Base-by-base conservation (phyloP, 805 yeast genomes). In the Debaryomyces castellii region DNA sequence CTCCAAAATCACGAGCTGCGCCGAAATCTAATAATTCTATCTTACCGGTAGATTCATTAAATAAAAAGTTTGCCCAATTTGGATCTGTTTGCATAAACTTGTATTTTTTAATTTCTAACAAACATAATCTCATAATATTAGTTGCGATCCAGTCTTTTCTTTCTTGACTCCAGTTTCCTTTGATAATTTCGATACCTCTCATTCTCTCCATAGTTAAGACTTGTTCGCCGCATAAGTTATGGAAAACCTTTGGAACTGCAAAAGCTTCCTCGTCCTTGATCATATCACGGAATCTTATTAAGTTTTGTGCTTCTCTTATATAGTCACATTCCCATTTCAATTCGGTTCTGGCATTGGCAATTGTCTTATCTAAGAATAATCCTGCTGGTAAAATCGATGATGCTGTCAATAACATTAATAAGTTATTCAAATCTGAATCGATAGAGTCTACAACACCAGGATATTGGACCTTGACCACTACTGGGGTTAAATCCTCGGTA, bases 11-110 rank as follows among this genome's bases (percentile, higher is more conserved):
- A 51, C 98, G 77, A 5, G 97, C 85, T 1, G 99, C 98, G 40
- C 99, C 99, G 67, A 94, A 94, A 68, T 94, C 99, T 43, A 94
- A 71, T 45, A 94, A 73, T 64, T 92, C 97, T 46, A 94, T 81
- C 63, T 85, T 82, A 21, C 78, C 67, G 1, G 90, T 82, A n/a
- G 70, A 54, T 27, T 73, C 73, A 59, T 94, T 90, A 70, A 87
- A 90, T 48, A 94, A 68, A 69, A 94, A 94, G 64, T 94, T 94
- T 38, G 99, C 97, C 99, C 99, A 94, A 65, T 94, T 94, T 42
- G 99, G 99, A 69, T 94, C 99, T 1, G 98, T 92, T 69, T 94
- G 99, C 99, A 94, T 94, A 69, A 85, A 92, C 58, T 78, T 80
- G 71, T 86, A 91, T 54, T 80, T 71, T 11, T 90, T 88, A 63